Conservation (phyloP, 495 filamentous ascomycete species). For the Cercophora samala region DNA sequence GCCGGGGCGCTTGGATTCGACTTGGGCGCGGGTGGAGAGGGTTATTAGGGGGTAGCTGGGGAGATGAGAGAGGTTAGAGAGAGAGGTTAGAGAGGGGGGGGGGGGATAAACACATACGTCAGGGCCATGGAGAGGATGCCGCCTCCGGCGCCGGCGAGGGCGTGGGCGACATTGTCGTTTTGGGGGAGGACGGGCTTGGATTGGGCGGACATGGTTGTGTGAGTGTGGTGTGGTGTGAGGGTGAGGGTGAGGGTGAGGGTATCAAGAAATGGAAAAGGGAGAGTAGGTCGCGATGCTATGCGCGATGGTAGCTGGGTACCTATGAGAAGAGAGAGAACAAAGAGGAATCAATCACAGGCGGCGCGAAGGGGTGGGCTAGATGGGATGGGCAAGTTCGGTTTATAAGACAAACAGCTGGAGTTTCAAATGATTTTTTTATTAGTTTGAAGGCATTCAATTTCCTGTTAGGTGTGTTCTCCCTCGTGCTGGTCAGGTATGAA, state of each 20-base stretch:
- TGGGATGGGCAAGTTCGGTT: neutral
- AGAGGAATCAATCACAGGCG: neutral
- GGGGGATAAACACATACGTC: conserved; percentile 64
- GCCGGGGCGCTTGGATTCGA: conserved; percentile 76
- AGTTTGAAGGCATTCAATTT: neutral
- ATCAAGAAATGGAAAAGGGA: neutral
- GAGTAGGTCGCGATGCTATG: neutral
- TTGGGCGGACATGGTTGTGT: conserved; percentile 33
- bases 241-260: neutral
- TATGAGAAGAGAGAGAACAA: neutral
- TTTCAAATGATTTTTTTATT: neutral
- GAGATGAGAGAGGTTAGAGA: neutral
- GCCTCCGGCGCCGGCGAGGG: conserved; percentile 82
- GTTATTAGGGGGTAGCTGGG: conserved; percentile 87
- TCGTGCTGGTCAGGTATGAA: neutral
- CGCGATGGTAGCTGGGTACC: neutral
- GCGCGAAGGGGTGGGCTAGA: neutral
- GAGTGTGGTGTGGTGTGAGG: neutral
- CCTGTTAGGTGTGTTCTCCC: too few species aligned
- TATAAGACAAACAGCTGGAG: neutral
- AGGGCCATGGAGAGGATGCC: conserved; percentile 93
- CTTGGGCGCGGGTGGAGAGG: conserved; percentile 93
- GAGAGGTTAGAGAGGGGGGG: conserved; percentile 16
- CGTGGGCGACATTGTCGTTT: conserved; percentile 89
- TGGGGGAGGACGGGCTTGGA: conserved; percentile 55